A percentile compares a stretch with the other conserved stretches of the same genome.
Conservation (phyloP, 768 basidiomycete species). For the Coprinellus micaceus region DNA sequence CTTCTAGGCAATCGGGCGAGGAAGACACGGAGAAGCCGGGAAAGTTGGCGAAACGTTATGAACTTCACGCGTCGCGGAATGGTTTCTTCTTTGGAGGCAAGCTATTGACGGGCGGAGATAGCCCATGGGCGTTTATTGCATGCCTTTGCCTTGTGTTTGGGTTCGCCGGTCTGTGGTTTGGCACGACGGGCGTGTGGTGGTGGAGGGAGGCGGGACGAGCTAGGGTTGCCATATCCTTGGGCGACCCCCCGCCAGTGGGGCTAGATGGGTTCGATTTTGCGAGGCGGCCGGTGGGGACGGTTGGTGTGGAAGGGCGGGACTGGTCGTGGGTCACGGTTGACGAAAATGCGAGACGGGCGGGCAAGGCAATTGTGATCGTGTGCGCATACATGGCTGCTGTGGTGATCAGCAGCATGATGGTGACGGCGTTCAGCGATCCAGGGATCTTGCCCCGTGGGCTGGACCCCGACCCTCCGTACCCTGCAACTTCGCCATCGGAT, state of each 20-base stretch:
- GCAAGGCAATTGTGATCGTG: conserved; percentile 9
- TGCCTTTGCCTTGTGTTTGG: conserved; percentile 58
- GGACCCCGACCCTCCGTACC: conserved; percentile 82
- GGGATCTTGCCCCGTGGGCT: conserved; percentile 87
- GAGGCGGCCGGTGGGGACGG: neutral
- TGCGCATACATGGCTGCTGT: conserved; percentile 51
- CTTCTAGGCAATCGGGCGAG: neutral
- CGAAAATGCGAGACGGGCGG: conserved; percentile 1
- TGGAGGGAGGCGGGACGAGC: conserved; percentile 77
- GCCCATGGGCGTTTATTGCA: conserved; percentile 74
- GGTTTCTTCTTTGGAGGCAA: conserved; percentile 70
- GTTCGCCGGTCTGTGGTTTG: conserved; percentile 81
- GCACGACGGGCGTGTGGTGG: conserved; percentile 85
- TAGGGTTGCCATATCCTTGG: conserved; percentile 44
- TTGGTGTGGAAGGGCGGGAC: neutral
- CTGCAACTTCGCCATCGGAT: conserved; percentile 59
- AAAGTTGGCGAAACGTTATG: conserved; percentile 28
- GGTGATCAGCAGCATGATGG: conserved; percentile 71
- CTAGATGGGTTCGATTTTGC: conserved; percentile 6
- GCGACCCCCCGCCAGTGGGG: neutral
- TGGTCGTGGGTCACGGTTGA: conserved; percentile 2
- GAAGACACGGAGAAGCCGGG: conserved; percentile 5
- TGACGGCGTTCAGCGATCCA: conserved; percentile 66
- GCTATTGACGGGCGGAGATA: conserved; percentile 82
- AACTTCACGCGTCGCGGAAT: conserved; percentile 69